Evolutionary conservation across 2,329 filamentous ascomycete genomes (phyloP), one percentile per base, ranked within the genome.

Genomic region (Cercospora nicotianae): DNA sequence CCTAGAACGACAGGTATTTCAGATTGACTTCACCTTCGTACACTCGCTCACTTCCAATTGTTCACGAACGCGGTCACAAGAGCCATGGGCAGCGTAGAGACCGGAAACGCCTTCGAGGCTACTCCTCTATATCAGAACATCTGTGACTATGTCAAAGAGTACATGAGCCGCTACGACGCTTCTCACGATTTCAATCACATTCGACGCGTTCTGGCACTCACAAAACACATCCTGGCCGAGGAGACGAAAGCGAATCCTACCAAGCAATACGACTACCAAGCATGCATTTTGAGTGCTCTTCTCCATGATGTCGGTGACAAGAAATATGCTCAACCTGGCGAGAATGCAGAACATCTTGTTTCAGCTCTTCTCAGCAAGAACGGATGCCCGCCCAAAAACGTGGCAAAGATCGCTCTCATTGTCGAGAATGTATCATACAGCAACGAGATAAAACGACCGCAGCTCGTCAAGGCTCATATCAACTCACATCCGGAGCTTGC

Each of bases 171-270:
- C 70, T 92, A 92, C 80, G 94, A 97, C 80, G 88, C 88, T 62
- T 96, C 92, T 1, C 94, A 97, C 82, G 92, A 96, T 82, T 96
- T 92, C 83, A 83, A 87, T 66, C 94, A 97, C 79, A 91, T 97
- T 75, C 83, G 88, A 70, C 90, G 94, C 63, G 93, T 97, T 23
- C 81, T 93, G 23, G 85, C 86, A n/a, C 86, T 95, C 39, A 87
- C 93, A 6, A 87, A 87, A 57, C 82, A 86, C 72, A 90, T 93
- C 70, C 84, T 91, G 67, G 75, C 82, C 60, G 67, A 72, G 53
- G 76, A 78, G 60, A 66, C 69, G 9, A 67, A 69, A 30, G 64
- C 67, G 9, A 69, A 72, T 28, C 73, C 75, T 3, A 48, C 60
- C 53, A 75, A 71, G 66, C 64, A 71, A 23, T 70, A 76, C 39